These are phyloP conservation scores for Boletus eberwhitei DNA, from an alignment of 768 basidiomycete genomes.

Conservation along the genomic window DNA sequence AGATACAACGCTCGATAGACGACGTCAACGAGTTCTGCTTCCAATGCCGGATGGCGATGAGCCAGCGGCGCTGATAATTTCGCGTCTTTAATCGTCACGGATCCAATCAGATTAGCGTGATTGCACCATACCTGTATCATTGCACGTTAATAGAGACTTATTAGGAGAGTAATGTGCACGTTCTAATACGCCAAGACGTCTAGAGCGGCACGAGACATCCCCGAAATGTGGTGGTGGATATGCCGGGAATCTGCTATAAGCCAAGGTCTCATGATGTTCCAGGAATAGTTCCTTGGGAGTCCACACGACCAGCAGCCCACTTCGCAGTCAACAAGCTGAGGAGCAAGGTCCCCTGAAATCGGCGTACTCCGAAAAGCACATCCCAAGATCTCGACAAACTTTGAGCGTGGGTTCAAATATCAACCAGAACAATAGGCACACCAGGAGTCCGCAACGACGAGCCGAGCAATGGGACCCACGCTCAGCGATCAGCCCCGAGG, in stretches of 20 bases:
- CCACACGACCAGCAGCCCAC: slow-evolving; percentile 1
- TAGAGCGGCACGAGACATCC: background rate
- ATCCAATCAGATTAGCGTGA: slow-evolving; percentile 16
- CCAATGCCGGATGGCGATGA: slow-evolving; percentile 61
- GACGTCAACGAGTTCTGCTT: slow-evolving; percentile 69
- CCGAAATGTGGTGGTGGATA: background rate
- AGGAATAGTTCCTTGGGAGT: background rate
- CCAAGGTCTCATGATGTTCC: slow-evolving; percentile 3
- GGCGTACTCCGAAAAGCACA: background rate
- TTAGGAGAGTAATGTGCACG: slow-evolving; percentile 6
- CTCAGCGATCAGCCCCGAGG: too few relatives aligned
- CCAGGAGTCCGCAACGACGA: background rate
- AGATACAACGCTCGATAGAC: slow-evolving; percentile 68
- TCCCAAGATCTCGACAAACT: background rate
- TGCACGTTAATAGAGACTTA: slow-evolving; percentile 20
- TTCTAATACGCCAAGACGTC: slow-evolving; percentile 1
- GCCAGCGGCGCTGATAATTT: slow-evolving; percentile 26
- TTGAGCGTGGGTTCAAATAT: background rate
- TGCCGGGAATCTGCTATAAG: background rate
- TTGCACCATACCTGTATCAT: slow-evolving; percentile 29
- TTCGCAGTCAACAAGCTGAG: background rate
- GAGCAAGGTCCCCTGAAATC: background rate
- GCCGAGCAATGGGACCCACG: background rate
- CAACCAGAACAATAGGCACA: background rate
- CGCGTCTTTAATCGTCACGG: background rate